phyloP scores from a whole-genome alignment of 2,329 filamentous ascomycete genomes.

The Metarhizium anisopliae region DNA sequence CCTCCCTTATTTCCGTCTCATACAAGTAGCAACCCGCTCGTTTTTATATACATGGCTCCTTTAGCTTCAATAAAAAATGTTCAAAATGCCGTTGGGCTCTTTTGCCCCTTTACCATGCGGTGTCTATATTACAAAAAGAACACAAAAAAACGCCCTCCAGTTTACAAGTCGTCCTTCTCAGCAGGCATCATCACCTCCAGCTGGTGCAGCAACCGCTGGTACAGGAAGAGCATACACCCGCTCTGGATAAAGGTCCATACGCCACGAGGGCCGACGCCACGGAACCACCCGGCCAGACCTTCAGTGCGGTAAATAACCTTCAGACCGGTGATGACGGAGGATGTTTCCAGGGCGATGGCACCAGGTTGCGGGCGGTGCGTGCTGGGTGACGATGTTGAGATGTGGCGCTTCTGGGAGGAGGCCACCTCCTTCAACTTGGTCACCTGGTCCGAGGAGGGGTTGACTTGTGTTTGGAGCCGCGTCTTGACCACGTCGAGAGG shows the following conservation, averaged over 20 bases:
- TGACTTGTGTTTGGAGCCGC: constrained; percentile 83
- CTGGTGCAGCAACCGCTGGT: constrained; percentile 76
- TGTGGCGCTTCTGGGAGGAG: constrained; percentile 55
- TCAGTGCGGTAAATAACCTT: constrained; percentile 84
- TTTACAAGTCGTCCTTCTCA: constrained; percentile 18
- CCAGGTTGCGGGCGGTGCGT: constrained; percentile 74
- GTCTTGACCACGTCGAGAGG: constrained; percentile 97
- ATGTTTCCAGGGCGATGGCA: constrained; percentile 74
- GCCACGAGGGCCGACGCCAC: constrained; percentile 82
- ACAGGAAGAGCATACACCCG: constrained; percentile 91
- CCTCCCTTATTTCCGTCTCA: not conserved
- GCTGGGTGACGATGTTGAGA: constrained; percentile 84
- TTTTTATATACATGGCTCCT: not conserved
- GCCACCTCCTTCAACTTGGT: constrained; percentile 24
- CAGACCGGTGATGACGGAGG: constrained; percentile 77
- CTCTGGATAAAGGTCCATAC: constrained; percentile 98
- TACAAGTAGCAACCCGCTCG: not conserved
- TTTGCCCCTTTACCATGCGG: not conserved
- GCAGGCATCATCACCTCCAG: constrained; percentile 47
- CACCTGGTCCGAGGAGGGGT: constrained; percentile 23
- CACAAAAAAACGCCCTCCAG: not conserved
- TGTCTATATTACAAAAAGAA: not conserved
- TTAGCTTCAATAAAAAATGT: not conserved
- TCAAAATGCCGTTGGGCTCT: not conserved
- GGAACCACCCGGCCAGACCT: constrained; percentile 83